Evolutionary conservation across 2,329 filamentous ascomycete genomes (phyloP).

Genomic region (Rutstroemia sp.): DNA sequence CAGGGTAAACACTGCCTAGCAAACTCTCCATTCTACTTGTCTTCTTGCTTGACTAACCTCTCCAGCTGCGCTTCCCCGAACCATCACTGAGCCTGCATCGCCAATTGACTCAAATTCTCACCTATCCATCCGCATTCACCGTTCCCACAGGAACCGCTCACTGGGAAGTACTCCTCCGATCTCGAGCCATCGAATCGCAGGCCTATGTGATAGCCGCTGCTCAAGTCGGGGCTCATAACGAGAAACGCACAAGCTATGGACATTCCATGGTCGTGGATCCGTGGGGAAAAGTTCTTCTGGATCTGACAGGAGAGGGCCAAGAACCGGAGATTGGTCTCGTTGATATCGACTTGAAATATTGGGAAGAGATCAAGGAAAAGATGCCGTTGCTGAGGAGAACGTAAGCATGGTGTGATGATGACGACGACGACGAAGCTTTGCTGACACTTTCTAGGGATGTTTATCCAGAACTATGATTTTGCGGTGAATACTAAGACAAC

Average conservation of each 20-base stretch:
- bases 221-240: constrained; percentile 68
- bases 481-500: too few relatives aligned
- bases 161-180: constrained; percentile 73
- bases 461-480: constrained; percentile 9
- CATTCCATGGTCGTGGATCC: constrained; percentile 80
- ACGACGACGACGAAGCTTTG: not conserved
- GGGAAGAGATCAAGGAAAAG: constrained; percentile 45
- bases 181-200: constrained; percentile 83
- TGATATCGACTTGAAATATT: constrained; percentile 45
- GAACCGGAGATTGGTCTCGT: constrained; percentile 39
- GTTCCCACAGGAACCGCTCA: constrained; percentile 77
- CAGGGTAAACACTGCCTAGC: not conserved
- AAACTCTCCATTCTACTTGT: not conserved
- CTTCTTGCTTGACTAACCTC: not conserved
- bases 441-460: constrained; percentile 18
- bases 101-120: constrained; percentile 65
- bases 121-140: constrained; percentile 88
- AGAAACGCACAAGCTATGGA: constrained; percentile 74
- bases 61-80: constrained; percentile 70
- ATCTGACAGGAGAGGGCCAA: constrained; percentile 45
- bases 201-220: constrained; percentile 82
- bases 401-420: constrained; percentile 15
- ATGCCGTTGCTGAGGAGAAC: constrained; percentile 49
- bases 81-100: constrained; percentile 59
- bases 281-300: constrained; percentile 70